Evolutionary conservation across 225 moss, liverwort and hornwort genomes (phyloP).

Genomic region (Straminergon stramineum): DNA sequence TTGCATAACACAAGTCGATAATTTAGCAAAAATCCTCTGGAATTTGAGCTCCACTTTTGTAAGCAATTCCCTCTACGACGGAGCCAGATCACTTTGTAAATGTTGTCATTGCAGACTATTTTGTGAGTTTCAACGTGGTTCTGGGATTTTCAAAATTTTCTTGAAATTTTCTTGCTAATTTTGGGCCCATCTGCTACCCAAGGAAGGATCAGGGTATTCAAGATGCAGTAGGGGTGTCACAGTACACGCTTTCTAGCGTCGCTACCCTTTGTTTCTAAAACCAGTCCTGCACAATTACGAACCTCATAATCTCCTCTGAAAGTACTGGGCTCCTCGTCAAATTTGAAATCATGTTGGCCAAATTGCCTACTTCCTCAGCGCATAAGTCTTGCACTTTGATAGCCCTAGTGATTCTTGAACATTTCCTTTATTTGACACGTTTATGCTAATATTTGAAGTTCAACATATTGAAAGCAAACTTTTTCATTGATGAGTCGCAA

Average conservation of each 20-base stretch:
- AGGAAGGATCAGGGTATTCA: not conserved
- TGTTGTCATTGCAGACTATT: not conserved
- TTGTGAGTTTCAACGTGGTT: not conserved
- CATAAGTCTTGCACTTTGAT: not conserved
- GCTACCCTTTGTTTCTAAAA: not conserved
- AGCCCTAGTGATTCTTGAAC: not conserved
- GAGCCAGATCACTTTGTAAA: not conserved
- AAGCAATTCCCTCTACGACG: not conserved
- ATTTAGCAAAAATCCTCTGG: not conserved
- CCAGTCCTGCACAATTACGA: not conserved
- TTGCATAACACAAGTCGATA: not conserved
- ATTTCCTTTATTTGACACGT: not conserved
- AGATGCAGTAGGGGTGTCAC: not conserved
- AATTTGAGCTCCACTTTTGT: not conserved
- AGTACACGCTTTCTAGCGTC: not conserved
- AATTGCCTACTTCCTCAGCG: not conserved
- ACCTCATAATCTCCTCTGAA: not conserved
- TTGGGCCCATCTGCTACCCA: not conserved
- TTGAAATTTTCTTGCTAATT: not conserved
- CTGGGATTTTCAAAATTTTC: not conserved
- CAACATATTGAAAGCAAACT: not conserved
- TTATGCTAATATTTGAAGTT: not conserved
- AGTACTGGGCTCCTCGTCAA: not conserved
- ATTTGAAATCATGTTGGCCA: not conserved
- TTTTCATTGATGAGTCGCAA: not conserved